Base-by-base conservation (phyloP, 1,139 yeast genomes). In the Magnusiomyces tetraspermus region DNA sequence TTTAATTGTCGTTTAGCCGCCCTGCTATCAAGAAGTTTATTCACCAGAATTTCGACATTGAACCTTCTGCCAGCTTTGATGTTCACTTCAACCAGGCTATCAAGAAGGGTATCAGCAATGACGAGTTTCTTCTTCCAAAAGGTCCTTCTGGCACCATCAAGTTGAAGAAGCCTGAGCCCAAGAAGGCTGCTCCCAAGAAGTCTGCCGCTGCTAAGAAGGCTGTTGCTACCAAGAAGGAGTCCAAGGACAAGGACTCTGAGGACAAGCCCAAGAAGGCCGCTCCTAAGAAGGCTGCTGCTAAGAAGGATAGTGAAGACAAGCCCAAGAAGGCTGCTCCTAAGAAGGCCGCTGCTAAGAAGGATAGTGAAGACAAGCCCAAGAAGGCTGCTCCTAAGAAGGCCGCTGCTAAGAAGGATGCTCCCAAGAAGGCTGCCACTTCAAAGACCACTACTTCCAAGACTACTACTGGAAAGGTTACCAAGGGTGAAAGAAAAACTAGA, bases 101-200 rank as follows among this genome's bases (percentile, higher is more conserved):
- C 64, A 82, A 83, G 74, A 84, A 82, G 67, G 95, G 95, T 57
- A 94, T 88, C 58, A 82, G 78, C 55, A 68, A 79, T 28, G 95
- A 88, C 51, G 85, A 80, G 53, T 85, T 89, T 63, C 69, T 78
- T 49, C 96, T 86, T 71, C 96, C 96, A 66, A 88, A 87, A 52
- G 54, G 58, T n/a, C 81, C 88, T 21, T 79, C 86, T 30, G 89
- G 89, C 46, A 84, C 88, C 31, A 80, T 83, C 59, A 83, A 83
- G 70, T 69, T 81, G 59, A 75, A 73, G 63, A 79, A 79, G 74
- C 68, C 70, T 54, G 62, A 63, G 53, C 42, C 42, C 3, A 21
- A 21, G 22, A 21, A 38, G 42, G 24, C 22, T 17, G 57, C 60
- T 41, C 56, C 60, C 37, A 54, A 60, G 48, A 58, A 58, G 55